Base-by-base conservation (phyloP, 1,284 basidiomycete species). In the Exsudoporus floridanus region DNA sequence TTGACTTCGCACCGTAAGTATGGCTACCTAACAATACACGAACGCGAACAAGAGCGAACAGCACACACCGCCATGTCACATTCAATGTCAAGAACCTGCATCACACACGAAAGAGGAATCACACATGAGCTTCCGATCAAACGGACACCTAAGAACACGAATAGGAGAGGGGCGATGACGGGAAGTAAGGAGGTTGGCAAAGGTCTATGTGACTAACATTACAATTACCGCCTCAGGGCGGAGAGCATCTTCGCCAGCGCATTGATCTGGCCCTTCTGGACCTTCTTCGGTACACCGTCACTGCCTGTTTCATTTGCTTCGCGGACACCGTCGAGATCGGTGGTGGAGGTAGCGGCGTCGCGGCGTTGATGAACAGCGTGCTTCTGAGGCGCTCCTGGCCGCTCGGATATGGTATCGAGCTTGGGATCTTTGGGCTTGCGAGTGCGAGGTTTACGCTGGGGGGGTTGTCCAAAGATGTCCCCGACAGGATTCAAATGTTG, bases 161-260 rank as follows among this genome's bases (percentile, higher is more conserved):
- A 47, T 23, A 46, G 18, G 34, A 7, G 28, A 14, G 21, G n/a
- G 44, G 16, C 13, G 25, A 27, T 25, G 27, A 45, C 43, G 25
- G 49, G 35, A 31, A 48, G 48, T 35, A 14, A 40, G 31, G 36
- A 27, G n/a, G 43, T 33, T 35, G 48, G 46, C 34, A 54, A 58
- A 28, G 36, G 43, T 54, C 52, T 28, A 50, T 60, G 49, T 42
- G 43, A 70, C 66, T 59, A 66, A 67, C 67, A 57, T 65, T 57
- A 63, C 59, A 70, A 59, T 60, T 78, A 88, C 64, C 83, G 82
- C 64, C 86, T 78, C 71, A 89, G 70, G 46, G 87, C 87, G 56
- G 84, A 89, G 56, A 91, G 73, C 86, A 91, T 88, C 81, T 90
- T 90, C 57, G 87, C 88, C 62, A 91, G 74, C 35, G 88, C 80